Conservation (phyloP, 179 eudicot species). For the Silene noctiflora region DNA sequence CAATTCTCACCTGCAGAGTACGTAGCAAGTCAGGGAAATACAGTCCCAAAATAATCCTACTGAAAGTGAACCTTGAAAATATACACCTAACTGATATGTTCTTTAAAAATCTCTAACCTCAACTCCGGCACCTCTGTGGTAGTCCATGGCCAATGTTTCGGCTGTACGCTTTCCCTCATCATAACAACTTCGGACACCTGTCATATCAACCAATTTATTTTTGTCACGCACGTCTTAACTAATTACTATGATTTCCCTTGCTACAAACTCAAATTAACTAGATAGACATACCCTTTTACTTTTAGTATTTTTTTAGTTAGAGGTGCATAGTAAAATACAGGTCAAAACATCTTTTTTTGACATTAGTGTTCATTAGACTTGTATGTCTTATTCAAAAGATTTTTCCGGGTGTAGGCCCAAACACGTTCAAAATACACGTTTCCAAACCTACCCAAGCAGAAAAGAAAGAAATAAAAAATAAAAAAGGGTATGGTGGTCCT, state of each 20-base stretch:
- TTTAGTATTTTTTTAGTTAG: background rate
- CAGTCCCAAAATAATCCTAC: background rate
- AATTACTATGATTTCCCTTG: background rate
- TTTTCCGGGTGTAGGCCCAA: background rate
- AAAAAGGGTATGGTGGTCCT: constrained; percentile 14
- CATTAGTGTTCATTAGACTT: background rate
- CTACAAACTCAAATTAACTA: background rate
- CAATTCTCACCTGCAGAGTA: constrained; percentile 76
- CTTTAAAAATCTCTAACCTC: constrained; percentile 62
- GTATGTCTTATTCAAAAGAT: background rate
- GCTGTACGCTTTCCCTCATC: constrained; percentile 96
- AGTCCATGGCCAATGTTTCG: constrained; percentile 91
- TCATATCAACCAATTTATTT: constrained; percentile 4
- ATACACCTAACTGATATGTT: constrained; percentile 80
- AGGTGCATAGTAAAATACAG: background rate
- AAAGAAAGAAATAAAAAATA: background rate
- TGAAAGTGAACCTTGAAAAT: constrained; percentile 69
- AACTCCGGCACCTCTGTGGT: constrained; percentile 90
- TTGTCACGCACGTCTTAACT: background rate
- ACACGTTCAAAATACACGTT: background rate
- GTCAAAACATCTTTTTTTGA: background rate
- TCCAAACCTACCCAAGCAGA: constrained; percentile 5
- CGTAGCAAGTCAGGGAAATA: constrained; percentile 25
- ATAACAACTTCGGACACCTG: constrained; percentile 95
- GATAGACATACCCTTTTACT: no score